phyloP scores from a whole-genome alignment of 495 filamentous ascomycete genomes.

The Penicillium argentinense region DNA sequence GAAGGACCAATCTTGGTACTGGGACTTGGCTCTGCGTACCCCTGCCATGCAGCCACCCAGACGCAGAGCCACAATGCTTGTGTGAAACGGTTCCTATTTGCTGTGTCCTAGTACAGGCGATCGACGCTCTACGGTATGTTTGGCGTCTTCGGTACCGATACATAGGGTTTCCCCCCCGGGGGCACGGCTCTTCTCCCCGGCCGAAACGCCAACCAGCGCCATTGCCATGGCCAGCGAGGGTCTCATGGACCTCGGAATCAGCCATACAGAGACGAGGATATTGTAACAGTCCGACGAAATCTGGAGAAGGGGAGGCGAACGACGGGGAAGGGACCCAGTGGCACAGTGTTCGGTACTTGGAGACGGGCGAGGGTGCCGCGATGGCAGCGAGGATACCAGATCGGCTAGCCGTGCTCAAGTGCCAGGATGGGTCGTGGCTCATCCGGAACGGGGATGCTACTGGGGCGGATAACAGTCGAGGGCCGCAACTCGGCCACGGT shows the following conservation, averaged over 20 bases:
- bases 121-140: no score
- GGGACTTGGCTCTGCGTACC: no score
- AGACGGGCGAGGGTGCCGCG: slow-evolving; percentile 1
- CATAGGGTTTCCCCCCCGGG: no score
- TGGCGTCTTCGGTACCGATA: no score
- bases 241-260: neutral
- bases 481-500: neutral
- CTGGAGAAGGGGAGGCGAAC: slow-evolving; percentile 1
- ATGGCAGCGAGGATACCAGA: neutral
- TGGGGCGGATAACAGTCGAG: slow-evolving; percentile 4
- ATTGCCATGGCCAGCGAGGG: neutral
- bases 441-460: neutral
- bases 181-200: no score
- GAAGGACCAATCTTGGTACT: no score
- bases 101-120: no score
- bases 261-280: no score
- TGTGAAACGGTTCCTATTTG: no score
- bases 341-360: slow-evolving; percentile 20
- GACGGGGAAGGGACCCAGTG: slow-evolving; percentile 3
- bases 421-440: slow-evolving; percentile 11
- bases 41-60: no score
- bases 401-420: slow-evolving; percentile 27
- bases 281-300: neutral
- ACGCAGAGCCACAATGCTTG: no score
- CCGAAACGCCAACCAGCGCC: no score